Conservation (phyloP, 1,284 basidiomycete species). For the Ceratobasidium papillatum region DNA sequence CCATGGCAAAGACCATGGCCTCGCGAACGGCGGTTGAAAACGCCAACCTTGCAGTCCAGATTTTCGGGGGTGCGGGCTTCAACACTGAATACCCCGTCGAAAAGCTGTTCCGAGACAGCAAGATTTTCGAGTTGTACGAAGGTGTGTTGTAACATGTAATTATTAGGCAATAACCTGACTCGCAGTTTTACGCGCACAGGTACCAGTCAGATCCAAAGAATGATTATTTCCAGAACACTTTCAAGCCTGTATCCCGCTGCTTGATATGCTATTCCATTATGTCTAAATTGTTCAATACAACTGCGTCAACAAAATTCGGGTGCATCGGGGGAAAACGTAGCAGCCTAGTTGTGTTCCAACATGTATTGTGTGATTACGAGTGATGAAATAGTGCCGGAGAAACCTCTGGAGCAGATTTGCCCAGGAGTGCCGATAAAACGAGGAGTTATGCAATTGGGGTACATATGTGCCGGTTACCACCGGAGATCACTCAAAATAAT, state of each 20-base stretch:
- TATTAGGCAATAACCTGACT: not conserved
- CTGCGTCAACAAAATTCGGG: no score
- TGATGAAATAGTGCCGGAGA: no score
- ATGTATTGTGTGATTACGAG: no score
- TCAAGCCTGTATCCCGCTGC: slow-evolving; percentile 50
- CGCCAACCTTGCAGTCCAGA: slow-evolving; percentile 59
- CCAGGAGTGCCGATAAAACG: no score
- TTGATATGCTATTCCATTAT: not conserved
- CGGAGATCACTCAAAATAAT: no score
- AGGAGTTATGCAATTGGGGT: no score
- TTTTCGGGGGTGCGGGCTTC: slow-evolving; percentile 59
- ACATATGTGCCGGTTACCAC: no score
- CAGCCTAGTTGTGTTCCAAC: no score
- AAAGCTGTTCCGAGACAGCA: slow-evolving; percentile 59
- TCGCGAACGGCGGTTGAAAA: slow-evolving; percentile 56
- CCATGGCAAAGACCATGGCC: slow-evolving; percentile 61
- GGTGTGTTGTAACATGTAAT: slow-evolving; percentile 43
- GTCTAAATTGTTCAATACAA: not conserved
- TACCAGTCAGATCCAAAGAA: slow-evolving; percentile 55
- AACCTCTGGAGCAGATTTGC: no score
- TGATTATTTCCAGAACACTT: slow-evolving; percentile 54
- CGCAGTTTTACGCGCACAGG: slow-evolving; percentile 44
- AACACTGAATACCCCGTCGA: slow-evolving; percentile 63
- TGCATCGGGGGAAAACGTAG: no score
- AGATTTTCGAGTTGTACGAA: slow-evolving; percentile 58